Conservation (phyloP, 345 rosid species). For the Aquilaria yunnanensis region DNA sequence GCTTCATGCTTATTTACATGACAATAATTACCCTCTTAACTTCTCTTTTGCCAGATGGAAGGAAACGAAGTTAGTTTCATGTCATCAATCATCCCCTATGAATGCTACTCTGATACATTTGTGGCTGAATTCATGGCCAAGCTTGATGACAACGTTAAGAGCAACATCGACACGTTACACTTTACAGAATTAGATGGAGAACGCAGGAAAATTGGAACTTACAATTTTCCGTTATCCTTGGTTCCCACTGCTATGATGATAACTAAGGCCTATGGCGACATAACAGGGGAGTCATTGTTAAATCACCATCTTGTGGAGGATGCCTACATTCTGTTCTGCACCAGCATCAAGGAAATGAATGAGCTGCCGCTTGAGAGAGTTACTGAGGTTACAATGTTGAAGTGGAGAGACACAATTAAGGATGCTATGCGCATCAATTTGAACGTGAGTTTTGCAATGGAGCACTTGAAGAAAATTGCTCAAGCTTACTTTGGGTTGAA, state of each 20-base stretch:
- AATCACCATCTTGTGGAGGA: neutral
- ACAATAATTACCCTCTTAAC: too few relatives aligned
- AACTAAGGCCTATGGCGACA: neutral
- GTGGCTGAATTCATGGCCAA: neutral
- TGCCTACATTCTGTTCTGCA: neutral
- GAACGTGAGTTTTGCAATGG: neutral
- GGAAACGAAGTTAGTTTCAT: too few relatives aligned
- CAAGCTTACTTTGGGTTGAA: slow-evolving; percentile 3
- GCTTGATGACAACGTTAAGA: neutral
- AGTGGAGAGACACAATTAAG: slow-evolving; percentile 4
- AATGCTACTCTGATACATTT: neutral
- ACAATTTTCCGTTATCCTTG: neutral
- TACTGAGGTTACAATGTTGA: neutral
- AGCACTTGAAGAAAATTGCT: neutral
- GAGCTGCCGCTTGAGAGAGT: neutral
- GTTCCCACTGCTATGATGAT: neutral
- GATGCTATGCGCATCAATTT: neutral
- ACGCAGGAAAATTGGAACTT: neutral
- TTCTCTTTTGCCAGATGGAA: too few relatives aligned
- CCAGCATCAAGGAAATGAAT: neutral
- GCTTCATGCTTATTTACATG: too few relatives aligned
- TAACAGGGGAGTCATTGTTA: neutral
- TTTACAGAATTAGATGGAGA: slow-evolving; percentile 1
- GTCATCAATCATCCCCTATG: too few relatives aligned
- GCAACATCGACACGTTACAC: neutral